Percentiles rank a stretch among this genome's conserved stretches.
These are phyloP conservation scores for Pythium aquatile DNA, from an alignment of 352 stramenopile species.

Conservation along the genomic window DNA sequence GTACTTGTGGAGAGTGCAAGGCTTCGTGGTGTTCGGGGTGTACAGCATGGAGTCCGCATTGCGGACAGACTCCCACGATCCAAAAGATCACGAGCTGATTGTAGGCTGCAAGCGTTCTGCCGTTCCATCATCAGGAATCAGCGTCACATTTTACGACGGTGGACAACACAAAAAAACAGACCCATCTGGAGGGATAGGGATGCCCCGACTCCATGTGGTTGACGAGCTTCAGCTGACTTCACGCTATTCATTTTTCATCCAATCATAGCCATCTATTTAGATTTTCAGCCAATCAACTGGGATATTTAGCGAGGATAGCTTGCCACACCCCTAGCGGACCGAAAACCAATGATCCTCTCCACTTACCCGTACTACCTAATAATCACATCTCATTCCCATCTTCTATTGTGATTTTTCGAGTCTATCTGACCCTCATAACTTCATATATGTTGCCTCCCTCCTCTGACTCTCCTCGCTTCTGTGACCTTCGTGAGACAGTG, in stretches of 20 bases:
- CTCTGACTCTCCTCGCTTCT: conserved; percentile 7
- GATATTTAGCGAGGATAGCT: too few species aligned
- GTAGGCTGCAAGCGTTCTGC: too few species aligned
- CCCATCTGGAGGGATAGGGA: neutral
- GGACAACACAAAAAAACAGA: conserved; percentile 1
- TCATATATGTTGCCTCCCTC: neutral
- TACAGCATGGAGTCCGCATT: too few species aligned
- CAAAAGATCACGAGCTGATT: too few species aligned
- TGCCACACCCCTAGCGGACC: neutral
- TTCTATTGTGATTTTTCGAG: neutral
- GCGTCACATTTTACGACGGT: conserved; percentile 1
- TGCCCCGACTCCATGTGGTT: neutral
- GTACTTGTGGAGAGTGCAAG: too few species aligned
- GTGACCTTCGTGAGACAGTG: neutral
- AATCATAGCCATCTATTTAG: neutral
- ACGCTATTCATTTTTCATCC: neutral
- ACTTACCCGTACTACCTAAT: neutral
- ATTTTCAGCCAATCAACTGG: neutral
- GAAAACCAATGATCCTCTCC: neutral
- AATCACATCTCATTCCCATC: conserved; percentile 2
- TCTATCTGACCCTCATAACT: neutral
- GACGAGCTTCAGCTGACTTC: neutral
- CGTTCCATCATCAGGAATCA: neutral
- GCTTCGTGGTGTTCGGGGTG: too few species aligned
- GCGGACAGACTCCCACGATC: too few species aligned